A percentile compares a stretch with the other conserved stretches of the same genome.
Evolutionary conservation across 495 filamentous ascomycete species (phyloP).

Genomic region (Penicillium crystallinum): DNA sequence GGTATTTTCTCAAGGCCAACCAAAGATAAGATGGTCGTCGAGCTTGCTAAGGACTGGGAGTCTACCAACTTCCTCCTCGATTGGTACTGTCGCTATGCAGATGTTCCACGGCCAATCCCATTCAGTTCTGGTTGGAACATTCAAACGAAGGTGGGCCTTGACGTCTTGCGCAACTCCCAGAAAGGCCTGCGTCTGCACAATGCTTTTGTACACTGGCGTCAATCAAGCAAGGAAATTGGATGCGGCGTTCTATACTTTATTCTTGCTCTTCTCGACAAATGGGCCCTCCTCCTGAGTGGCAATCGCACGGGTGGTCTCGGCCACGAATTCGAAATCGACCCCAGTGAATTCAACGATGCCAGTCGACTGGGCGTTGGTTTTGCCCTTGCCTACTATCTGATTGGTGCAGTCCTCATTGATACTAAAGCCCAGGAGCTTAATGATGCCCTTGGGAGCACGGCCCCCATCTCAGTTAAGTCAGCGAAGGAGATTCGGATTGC

Average conservation of each 20-base stretch:
- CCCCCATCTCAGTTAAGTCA: slow-evolving; percentile 25
- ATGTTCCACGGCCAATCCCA: slow-evolving; percentile 46
- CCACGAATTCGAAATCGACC: slow-evolving; percentile 26
- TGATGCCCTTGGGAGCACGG: slow-evolving; percentile 39
- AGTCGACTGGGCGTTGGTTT: slow-evolving; percentile 52
- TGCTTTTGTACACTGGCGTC: slow-evolving; percentile 58
- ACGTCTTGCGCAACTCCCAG: slow-evolving; percentile 49
- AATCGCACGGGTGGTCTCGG: slow-evolving; percentile 41
- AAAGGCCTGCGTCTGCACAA: slow-evolving; percentile 57
- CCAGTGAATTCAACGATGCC: slow-evolving; percentile 29
- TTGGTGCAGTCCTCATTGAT: slow-evolving; percentile 55
- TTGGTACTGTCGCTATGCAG: slow-evolving; percentile 53
- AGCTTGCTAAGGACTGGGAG: slow-evolving; percentile 49
- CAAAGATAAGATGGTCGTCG: slow-evolving; percentile 40
- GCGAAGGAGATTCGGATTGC: slow-evolving; percentile 39
- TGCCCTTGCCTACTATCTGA: slow-evolving; percentile 54
- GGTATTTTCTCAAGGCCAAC: slow-evolving; percentile 37
- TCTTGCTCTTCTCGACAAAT: slow-evolving; percentile 55
- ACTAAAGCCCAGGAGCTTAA: slow-evolving; percentile 53
- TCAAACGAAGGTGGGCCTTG: slow-evolving; percentile 50
- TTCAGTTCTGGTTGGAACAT: slow-evolving; percentile 62
- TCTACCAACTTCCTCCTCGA: slow-evolving; percentile 55
- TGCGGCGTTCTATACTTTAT: slow-evolving; percentile 56
- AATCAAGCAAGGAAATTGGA: slow-evolving; percentile 52
- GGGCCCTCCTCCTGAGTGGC: slow-evolving; percentile 50